phyloP scores from a whole-genome alignment of 768 basidiomycete genomes.

The Rickenella mellea region DNA sequence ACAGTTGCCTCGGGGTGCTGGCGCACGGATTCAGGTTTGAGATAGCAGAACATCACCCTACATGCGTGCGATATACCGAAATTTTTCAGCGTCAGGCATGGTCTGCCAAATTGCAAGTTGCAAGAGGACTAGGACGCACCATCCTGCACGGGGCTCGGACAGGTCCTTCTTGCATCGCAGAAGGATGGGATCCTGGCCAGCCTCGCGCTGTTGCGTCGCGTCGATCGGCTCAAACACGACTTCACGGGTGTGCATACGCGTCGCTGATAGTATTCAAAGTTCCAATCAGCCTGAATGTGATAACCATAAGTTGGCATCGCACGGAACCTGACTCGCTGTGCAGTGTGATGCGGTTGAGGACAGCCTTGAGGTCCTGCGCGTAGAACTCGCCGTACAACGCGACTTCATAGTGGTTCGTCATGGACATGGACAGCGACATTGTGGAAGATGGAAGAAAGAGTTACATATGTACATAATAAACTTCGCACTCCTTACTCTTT shows the following conservation, averaged over 20 bases:
- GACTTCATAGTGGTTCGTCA: conserved; percentile 62
- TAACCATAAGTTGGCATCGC: conserved; percentile 1
- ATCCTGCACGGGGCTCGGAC: conserved; percentile 49
- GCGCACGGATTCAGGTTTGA: conserved; percentile 78
- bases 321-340: conserved; percentile 67
- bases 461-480: too few relatives aligned
- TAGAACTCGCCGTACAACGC: conserved; percentile 80
- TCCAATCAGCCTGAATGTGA: neutral
- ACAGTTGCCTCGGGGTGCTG: conserved; percentile 83
- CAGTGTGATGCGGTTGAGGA: conserved; percentile 74
- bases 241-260: conserved; percentile 63
- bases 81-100: neutral
- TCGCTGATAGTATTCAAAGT: neutral
- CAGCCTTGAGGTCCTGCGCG: conserved; percentile 60
- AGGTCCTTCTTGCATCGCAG: conserved; percentile 72
- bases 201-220: conserved; percentile 51
- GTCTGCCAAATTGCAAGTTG: neutral
- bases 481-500: too few relatives aligned
- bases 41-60: conserved; percentile 72
- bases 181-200: conserved; percentile 54
- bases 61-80: neutral
- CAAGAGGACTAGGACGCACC: conserved; percentile 31
- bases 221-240: conserved; percentile 76
- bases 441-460: too few relatives aligned
- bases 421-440: neutral